phyloP scores from a whole-genome alignment of 805 yeast genomes.

The Yamadazyma sp. region DNA sequence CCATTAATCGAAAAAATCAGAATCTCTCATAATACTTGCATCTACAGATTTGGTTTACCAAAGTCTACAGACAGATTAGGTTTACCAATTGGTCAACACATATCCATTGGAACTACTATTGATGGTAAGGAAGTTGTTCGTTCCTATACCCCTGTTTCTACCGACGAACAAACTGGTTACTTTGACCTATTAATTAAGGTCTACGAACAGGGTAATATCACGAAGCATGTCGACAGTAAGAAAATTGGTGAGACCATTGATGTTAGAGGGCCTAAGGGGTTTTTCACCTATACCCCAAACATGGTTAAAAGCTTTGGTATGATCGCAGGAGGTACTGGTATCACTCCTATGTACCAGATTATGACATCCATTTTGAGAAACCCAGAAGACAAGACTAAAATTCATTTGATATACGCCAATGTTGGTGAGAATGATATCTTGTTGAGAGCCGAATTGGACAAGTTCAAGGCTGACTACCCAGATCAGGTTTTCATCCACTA shows the following conservation, averaged over 20 bases:
- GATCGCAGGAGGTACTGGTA: conserved; percentile 98
- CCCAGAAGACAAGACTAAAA: conserved; percentile 76
- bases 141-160: conserved; percentile 87
- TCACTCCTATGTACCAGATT: conserved; percentile 93
- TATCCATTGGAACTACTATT: conserved; percentile 72
- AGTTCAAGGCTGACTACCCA: conserved; percentile 54
- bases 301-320: conserved; percentile 72
- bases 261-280: conserved; percentile 90
- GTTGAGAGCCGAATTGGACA: conserved; percentile 76
- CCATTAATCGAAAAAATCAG: conserved; percentile 76
- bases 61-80: conserved; percentile 72
- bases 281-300: conserved; percentile 78
- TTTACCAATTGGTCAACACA: conserved; percentile 92
- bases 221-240: conserved; percentile 68
- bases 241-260: conserved; percentile 76
- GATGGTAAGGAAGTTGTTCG: conserved; percentile 79
- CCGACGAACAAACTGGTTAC: conserved; percentile 74
- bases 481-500: conserved; percentile 65
- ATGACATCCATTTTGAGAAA: conserved; percentile 76
- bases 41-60: conserved; percentile 84
- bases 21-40: conserved; percentile 76
- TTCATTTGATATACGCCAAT: conserved; percentile 77
- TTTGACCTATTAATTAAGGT: conserved; percentile 86
- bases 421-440: conserved; percentile 78
- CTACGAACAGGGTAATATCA: conserved; percentile 82